These are phyloP conservation scores for Cinchona pubescens DNA, from an alignment of 257 asterid species.

Conservation along the genomic window DNA sequence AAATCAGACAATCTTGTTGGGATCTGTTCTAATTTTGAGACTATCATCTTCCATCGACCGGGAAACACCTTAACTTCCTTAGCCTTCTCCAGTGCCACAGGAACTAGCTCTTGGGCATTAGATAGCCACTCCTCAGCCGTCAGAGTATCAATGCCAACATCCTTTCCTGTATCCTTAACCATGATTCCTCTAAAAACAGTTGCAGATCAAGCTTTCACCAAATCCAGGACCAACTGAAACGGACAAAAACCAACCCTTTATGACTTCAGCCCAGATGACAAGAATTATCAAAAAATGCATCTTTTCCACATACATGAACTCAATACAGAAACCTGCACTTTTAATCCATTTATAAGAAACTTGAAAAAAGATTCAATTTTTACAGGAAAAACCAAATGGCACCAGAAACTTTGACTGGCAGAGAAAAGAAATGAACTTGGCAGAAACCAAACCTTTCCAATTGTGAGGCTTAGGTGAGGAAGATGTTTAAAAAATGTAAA, in stretches of 20 bases:
- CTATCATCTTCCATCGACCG: slow-evolving; percentile 76
- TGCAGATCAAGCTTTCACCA: slow-evolving; percentile 26
- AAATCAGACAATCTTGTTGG: slow-evolving; percentile 68
- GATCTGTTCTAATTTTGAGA: slow-evolving; percentile 61
- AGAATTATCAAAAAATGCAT: not conserved
- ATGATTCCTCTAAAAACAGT: slow-evolving; percentile 30
- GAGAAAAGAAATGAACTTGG: slow-evolving; percentile 19
- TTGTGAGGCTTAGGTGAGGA: slow-evolving; percentile 41
- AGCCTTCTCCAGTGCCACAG: slow-evolving; percentile 64
- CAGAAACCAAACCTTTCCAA: slow-evolving; percentile 20
- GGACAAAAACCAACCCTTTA: slow-evolving; percentile 19
- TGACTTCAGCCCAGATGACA: not conserved
- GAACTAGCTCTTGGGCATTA: slow-evolving; percentile 68
- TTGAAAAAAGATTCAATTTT: not conserved
- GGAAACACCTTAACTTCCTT: slow-evolving; percentile 64
- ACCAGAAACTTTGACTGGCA: slow-evolving; percentile 17
- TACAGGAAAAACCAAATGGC: not conserved
- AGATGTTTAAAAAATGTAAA: slow-evolving; percentile 22
- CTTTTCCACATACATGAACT: not conserved
- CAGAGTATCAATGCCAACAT: slow-evolving; percentile 25
- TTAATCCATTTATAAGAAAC: not conserved
- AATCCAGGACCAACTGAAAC: slow-evolving; percentile 36
- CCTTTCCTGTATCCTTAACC: slow-evolving; percentile 55
- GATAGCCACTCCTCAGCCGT: slow-evolving; percentile 80
- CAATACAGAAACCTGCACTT: not conserved